phyloP scores from a whole-genome alignment of 2,329 filamentous ascomycete genomes.

The Diaporthe ilicicola region DNA sequence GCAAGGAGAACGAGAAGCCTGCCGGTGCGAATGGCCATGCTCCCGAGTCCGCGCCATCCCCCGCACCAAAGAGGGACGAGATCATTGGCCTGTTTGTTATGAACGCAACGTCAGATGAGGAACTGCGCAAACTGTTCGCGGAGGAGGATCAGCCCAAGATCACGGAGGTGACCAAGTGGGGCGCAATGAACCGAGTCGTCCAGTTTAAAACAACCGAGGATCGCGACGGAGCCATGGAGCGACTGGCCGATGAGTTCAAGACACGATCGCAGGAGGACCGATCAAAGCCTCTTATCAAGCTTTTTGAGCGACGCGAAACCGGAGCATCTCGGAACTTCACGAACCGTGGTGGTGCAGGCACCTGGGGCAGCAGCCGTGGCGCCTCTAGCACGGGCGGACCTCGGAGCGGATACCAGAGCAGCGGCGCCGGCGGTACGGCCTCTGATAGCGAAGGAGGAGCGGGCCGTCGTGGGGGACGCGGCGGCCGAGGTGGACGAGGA shows the following conservation, averaged over 20 bases:
- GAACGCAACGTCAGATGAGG: constrained; percentile 84
- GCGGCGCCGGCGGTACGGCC: constrained; percentile 81
- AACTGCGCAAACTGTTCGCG: constrained; percentile 81
- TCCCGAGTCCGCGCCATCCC: constrained; percentile 63
- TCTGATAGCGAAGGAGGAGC: constrained; percentile 70
- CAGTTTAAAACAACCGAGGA: constrained; percentile 84
- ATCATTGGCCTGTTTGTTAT: constrained; percentile 90
- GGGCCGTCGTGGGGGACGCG: constrained; percentile 62
- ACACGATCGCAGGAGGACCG: constrained; percentile 76
- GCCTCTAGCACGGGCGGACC: constrained; percentile 60
- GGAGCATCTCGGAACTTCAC: constrained; percentile 56
- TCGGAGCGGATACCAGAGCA: constrained; percentile 84
- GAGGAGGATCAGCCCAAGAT: constrained; percentile 88
- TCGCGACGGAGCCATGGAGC: constrained; percentile 79
- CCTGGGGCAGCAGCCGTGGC: constrained; percentile 74
- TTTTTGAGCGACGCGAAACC: constrained; percentile 75
- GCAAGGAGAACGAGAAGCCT: constrained; percentile 67
- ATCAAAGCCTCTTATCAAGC: constrained; percentile 82
- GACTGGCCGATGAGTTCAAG: constrained; percentile 79
- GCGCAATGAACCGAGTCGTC: constrained; percentile 82
- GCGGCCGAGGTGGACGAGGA: constrained; percentile 63
- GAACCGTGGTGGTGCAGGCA: constrained; percentile 72
- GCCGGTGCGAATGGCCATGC: constrained; percentile 61
- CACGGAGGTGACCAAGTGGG: constrained; percentile 79
- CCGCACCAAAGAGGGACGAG: constrained; percentile 65